These are phyloP conservation scores for Symmetrospora coprosmae DNA, from an alignment of 768 basidiomycete genomes.

Conservation along the genomic window DNA sequence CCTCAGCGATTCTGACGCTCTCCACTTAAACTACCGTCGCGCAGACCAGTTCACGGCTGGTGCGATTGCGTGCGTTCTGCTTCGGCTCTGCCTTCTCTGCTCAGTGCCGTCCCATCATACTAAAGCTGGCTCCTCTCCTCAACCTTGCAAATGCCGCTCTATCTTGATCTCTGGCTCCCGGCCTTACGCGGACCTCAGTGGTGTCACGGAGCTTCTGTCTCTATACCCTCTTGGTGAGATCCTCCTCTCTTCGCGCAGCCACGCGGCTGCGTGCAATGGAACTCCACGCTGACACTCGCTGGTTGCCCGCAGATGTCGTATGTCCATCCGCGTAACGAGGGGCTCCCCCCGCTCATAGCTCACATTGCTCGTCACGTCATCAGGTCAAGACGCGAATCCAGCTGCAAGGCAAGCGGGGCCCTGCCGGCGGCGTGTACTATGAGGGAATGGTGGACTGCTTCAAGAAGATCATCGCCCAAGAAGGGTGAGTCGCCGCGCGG, in stretches of 20 bases:
- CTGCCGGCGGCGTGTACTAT: slow-evolving; percentile 44
- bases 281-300: neutral
- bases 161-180: neutral
- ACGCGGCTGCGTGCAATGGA: neutral
- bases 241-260: too few species aligned
- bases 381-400: slow-evolving; percentile 98
- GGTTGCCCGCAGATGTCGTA: slow-evolving; percentile 57
- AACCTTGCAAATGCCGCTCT: too few species aligned
- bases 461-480: slow-evolving; percentile 64
- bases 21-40: neutral
- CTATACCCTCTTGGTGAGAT: slow-evolving; percentile 76
- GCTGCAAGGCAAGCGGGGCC: slow-evolving; percentile 67
- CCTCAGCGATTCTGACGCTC: neutral
- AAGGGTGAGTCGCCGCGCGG: slow-evolving; percentile 54
- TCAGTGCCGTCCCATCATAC: too few species aligned
- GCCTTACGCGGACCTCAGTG: slow-evolving; percentile 34
- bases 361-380: neutral
- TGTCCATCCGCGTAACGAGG: slow-evolving; percentile 36
- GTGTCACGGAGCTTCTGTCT: slow-evolving; percentile 47
- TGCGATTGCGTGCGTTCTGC: slow-evolving; percentile 58
- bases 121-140: too few species aligned
- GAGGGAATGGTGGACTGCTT: slow-evolving; percentile 58
- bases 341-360: neutral
- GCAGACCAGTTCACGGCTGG: slow-evolving; percentile 78
- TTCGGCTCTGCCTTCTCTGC: too few species aligned